phyloP scores from a whole-genome alignment of 345 rosid species.

The Lenwebbia sp. region DNA sequence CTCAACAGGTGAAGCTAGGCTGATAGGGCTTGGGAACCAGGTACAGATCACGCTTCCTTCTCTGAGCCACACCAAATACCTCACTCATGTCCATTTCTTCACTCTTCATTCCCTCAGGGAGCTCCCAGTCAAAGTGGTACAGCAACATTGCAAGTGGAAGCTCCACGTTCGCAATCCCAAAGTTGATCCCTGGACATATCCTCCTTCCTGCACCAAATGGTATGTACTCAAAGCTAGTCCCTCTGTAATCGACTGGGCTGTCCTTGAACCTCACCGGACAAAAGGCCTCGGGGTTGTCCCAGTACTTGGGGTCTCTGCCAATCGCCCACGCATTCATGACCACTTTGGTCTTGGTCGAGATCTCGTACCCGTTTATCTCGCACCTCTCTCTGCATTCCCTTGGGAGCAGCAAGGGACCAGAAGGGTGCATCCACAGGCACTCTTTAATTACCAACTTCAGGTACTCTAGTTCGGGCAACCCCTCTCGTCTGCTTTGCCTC shows the following conservation, averaged over 20 bases:
- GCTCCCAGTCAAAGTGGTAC: constrained; percentile 17
- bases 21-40: background rate
- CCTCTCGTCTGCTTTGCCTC: constrained; percentile 2
- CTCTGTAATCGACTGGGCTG: too few relatives aligned
- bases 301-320: too few relatives aligned
- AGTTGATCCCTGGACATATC: constrained; percentile 18
- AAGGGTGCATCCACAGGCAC: constrained; percentile 21
- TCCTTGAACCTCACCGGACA: too few relatives aligned
- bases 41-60: constrained; percentile 1
- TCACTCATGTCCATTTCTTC: constrained; percentile 1
- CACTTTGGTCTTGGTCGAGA: too few relatives aligned
- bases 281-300: too few relatives aligned
- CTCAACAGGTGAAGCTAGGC: background rate
- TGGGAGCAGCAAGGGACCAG: constrained; percentile 10
- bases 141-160: constrained; percentile 12
- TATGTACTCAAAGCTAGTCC: too few relatives aligned
- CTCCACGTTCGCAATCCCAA: background rate
- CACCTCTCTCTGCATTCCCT: constrained; percentile 10
- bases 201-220: constrained; percentile 20
- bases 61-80: background rate
- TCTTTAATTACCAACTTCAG: constrained; percentile 15
- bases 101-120: constrained; percentile 4
- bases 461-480: constrained; percentile 1
- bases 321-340: too few relatives aligned
- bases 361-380: constrained; percentile 7